Conservation (phyloP, 106 monocot species). For the Alisma plantagoaquatica region DNA sequence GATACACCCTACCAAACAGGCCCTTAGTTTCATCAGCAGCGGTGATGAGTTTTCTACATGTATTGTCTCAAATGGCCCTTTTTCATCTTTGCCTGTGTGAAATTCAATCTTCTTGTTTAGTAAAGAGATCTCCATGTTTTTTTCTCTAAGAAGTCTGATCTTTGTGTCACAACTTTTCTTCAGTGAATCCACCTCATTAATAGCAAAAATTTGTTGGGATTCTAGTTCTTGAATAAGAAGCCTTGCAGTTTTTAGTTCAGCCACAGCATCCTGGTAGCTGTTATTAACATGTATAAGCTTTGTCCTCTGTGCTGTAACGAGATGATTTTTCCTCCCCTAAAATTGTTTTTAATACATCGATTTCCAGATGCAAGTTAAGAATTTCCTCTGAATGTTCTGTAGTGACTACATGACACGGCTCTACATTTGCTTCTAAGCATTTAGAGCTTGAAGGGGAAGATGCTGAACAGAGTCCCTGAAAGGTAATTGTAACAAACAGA, state of each 20-base stretch:
- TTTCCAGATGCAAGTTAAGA: constrained; percentile 61
- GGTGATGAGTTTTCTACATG: constrained; percentile 35
- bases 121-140: constrained; percentile 30
- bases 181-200: constrained; percentile 57
- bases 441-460: background rate
- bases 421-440: constrained; percentile 2
- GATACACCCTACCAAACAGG: too few relatives aligned
- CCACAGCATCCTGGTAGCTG: constrained; percentile 23
- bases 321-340: constrained; percentile 57
- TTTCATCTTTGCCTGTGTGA: constrained; percentile 12
- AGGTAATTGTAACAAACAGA: background rate
- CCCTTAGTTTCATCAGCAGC: constrained; percentile 43
- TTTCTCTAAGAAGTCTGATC: constrained; percentile 23
- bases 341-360: constrained; percentile 78
- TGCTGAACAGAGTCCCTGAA: constrained; percentile 35
- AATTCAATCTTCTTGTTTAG: constrained; percentile 24
- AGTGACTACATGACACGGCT: background rate
- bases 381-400: constrained; percentile 37
- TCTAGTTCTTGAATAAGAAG: constrained; percentile 73
- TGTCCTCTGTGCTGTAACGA: constrained; percentile 33
- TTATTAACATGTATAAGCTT: constrained; percentile 13
- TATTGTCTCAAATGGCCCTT: constrained; percentile 1
- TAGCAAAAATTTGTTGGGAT: constrained; percentile 40
- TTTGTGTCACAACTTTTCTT: constrained; percentile 20
- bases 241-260: constrained; percentile 51